Base-by-base conservation (phyloP, 257 asterid genomes). In the Rauvolfia tetraphylla region DNA sequence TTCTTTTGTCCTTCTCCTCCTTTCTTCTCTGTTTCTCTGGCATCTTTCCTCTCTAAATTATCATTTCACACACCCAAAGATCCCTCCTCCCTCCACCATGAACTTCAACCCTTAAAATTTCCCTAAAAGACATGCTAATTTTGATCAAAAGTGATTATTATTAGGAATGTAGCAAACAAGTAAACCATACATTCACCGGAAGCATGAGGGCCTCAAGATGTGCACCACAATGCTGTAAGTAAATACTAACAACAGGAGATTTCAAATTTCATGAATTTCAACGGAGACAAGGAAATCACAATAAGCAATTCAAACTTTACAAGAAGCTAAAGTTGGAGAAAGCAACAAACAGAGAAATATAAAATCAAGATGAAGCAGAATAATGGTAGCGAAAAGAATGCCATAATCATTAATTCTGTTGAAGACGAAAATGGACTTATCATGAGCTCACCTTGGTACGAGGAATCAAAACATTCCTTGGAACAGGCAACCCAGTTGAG, bases 401-500 rank as follows among this genome's bases (percentile, higher is more conserved):
- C 2, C 18, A 48, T 41, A 23, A 61, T 59, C 53, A 62, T 49
- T 69, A 3, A 59, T 57, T 33, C 68, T 34, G 14, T 69, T 15
- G 5, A 12, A 22, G 23, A 57, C 63, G 67, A 31, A 67, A 8
- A 46, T 51, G 53, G 15, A 53, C 29, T 51, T 41, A 11, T 15
- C 1, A 22, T 29, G 25, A 73, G 53, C 72, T 54, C 48, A 95
- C 99, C 99, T 95, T 95, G 22, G 98, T 95, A 72, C 99, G 97
- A 53, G 99, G 99, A 78, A 95, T 90, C 87, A 91, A 81, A 76
- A 95, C 97, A 84, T 95, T 91, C 85, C 86, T 88, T 75, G 99
- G 98, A 77, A 95, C 81, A 76, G 96, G 97, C 80, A 90, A 79
- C 78, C 97, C 96, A 4, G 81, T 77, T 57, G 93, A 88, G 76